Conservation (phyloP, 2,329 filamentous ascomycete genomes). For the Scedosporium dehoogii region DNA sequence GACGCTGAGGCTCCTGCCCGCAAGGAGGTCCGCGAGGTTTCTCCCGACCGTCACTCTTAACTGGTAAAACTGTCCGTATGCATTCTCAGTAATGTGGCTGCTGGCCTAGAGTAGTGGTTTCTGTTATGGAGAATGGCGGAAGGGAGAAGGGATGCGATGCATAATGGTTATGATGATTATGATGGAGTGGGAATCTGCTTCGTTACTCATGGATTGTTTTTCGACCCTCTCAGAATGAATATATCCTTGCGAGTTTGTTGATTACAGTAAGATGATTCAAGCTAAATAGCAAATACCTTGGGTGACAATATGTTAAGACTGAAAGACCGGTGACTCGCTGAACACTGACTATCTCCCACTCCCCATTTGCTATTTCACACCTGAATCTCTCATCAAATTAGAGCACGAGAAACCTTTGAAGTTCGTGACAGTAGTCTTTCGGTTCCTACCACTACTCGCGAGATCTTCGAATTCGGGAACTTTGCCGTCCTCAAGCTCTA, state of each 20-base stretch:
- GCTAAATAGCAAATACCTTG: too few relatives aligned
- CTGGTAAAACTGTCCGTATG: not conserved
- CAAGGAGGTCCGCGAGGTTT: slow-evolving; percentile 2
- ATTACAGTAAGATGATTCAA: too few relatives aligned
- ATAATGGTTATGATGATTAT: not conserved
- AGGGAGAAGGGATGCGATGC: not conserved
- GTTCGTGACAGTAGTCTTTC: too few relatives aligned
- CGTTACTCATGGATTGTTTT: not conserved
- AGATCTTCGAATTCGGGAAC: too few relatives aligned
- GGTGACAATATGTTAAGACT: too few relatives aligned
- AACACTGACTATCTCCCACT: too few relatives aligned
- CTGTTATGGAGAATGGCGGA: not conserved
- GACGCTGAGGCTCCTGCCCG: not conserved
- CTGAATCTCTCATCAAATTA: too few relatives aligned
- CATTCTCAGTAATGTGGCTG: not conserved
- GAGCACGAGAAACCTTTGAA: too few relatives aligned
- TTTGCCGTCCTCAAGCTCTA: too few relatives aligned
- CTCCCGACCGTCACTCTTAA: not conserved
- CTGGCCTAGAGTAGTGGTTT: not conserved
- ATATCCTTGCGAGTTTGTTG: not conserved
- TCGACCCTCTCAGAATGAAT: not conserved
- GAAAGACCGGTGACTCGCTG: too few relatives aligned
- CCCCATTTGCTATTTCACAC: too few relatives aligned
- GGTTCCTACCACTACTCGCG: too few relatives aligned
- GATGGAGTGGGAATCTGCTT: not conserved